Percentiles rank a stretch among this genome's conserved stretches.
phyloP scores from a whole-genome alignment of 495 filamentous ascomycete genomes.

The Aspergillus indologenus region DNA sequence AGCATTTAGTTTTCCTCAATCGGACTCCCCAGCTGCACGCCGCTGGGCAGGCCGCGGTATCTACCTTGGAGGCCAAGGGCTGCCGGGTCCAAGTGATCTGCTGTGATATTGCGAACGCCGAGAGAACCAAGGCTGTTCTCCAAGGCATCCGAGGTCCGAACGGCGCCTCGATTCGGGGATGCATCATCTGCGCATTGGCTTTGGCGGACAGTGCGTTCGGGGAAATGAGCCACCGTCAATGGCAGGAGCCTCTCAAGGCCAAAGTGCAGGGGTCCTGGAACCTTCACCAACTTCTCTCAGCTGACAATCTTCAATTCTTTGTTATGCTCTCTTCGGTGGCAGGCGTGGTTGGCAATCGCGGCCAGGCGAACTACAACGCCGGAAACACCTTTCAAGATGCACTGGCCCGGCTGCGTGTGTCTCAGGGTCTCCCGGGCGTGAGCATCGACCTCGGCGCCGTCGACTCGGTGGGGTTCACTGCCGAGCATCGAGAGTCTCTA shows the following conservation, averaged over 20 bases:
- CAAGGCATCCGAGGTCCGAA: background rate
- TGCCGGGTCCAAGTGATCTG: background rate
- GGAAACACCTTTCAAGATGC: slow-evolving; percentile 33
- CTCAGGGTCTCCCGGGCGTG: slow-evolving; percentile 24
- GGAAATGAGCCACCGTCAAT: slow-evolving; percentile 42
- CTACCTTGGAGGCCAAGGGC: background rate
- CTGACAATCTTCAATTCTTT: slow-evolving; percentile 39
- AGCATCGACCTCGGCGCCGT: slow-evolving; percentile 33
- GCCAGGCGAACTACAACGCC: slow-evolving; percentile 39
- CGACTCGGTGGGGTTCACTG: slow-evolving; percentile 26
- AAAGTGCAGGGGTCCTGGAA: slow-evolving; percentile 47
- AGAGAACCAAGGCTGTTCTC: background rate
- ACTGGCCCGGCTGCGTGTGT: slow-evolving; percentile 27
- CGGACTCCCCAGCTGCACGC: background rate
- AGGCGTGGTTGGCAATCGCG: slow-evolving; percentile 27
- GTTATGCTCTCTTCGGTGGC: slow-evolving; percentile 19
- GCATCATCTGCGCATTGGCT: background rate
- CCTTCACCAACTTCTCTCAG: slow-evolving; percentile 47
- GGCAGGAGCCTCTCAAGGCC: slow-evolving; percentile 27
- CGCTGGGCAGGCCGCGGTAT: background rate
- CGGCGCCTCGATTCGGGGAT: background rate
- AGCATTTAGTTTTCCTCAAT: background rate
- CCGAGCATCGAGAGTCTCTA: slow-evolving; percentile 8
- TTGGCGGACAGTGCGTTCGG: slow-evolving; percentile 29
- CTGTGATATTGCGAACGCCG: background rate